Conservation (phyloP, 2,329 filamentous ascomycete genomes). For the Cadophora luteo-olivacea region DNA sequence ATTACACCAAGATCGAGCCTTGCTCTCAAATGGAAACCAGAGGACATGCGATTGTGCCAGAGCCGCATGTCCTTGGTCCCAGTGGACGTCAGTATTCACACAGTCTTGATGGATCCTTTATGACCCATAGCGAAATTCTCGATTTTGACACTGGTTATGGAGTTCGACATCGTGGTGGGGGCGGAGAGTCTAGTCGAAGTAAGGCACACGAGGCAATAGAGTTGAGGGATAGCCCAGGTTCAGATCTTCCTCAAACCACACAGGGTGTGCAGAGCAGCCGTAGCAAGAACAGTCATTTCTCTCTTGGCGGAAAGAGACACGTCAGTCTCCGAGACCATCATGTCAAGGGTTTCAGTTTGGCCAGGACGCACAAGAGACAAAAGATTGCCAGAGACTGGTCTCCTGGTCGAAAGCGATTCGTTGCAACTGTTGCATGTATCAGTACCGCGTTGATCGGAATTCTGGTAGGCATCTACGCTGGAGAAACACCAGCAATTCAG, state of each 20-base stretch:
- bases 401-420: conserved; percentile 68
- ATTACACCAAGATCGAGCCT: conserved; percentile 25
- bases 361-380: conserved; percentile 62
- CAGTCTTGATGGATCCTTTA: conserved; percentile 37
- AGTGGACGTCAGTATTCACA: conserved; percentile 25
- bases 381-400: conserved; percentile 78
- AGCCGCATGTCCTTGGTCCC: conserved; percentile 4
- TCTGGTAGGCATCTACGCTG: conserved; percentile 77
- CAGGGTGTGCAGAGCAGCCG: conserved; percentile 16
- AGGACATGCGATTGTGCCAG: conserved; percentile 6
- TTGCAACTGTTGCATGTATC: conserved; percentile 72
- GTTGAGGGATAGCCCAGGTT: conserved; percentile 34
- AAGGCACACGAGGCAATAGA: conserved; percentile 28
- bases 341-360: conserved; percentile 57
- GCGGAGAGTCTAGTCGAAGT: conserved; percentile 21
- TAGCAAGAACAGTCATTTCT: conserved; percentile 40
- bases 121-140: conserved; percentile 35
- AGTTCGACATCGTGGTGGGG: conserved; percentile 30
- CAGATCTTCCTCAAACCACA: conserved; percentile 33
- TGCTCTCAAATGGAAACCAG: conserved; percentile 11
- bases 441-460: conserved; percentile 76
- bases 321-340: conserved; percentile 56
- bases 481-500: conserved; percentile 79
- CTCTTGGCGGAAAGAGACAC: conserved; percentile 58
- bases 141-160: conserved; percentile 40